Percentiles rank a stretch among this genome's conserved stretches.
These are phyloP conservation scores for Serendipita indica DNA, from an alignment of 768 basidiomycete species.

Conservation along the genomic window DNA sequence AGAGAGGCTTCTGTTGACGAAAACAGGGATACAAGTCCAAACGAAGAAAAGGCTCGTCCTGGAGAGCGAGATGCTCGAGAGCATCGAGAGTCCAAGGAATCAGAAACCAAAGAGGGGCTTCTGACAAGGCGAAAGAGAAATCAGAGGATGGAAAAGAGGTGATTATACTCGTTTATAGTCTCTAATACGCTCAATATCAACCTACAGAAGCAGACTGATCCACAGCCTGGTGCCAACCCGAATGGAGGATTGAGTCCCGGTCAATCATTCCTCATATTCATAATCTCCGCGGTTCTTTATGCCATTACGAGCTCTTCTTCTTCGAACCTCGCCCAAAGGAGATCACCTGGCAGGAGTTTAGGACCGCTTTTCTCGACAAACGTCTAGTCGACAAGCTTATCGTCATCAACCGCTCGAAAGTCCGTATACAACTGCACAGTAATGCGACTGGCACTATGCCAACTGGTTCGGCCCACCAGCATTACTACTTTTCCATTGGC, in stretches of 20 bases:
- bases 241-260: background rate
- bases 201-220: background rate
- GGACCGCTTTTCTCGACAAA: constrained; percentile 90
- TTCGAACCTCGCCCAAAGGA: constrained; percentile 47
- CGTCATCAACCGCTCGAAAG: constrained; percentile 80
- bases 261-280: constrained; percentile 2
- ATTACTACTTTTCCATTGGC: constrained; percentile 93
- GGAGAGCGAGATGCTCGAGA: too few relatives aligned
- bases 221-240: background rate
- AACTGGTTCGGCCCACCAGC: constrained; percentile 35
- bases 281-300: constrained; percentile 41
- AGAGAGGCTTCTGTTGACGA: background rate
- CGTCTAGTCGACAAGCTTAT: constrained; percentile 87
- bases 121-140: constrained; percentile 5
- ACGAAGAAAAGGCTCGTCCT: too few relatives aligned
- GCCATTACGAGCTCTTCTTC: constrained; percentile 33
- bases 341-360: constrained; percentile 99
- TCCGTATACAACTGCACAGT: constrained; percentile 84
- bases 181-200: background rate
- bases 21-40: background rate
- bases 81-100: background rate
- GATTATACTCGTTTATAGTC: background rate
- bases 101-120: background rate
- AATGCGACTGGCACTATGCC: constrained; percentile 74
- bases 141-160: background rate